Percentiles rank a stretch among this genome's conserved stretches.
Evolutionary conservation across 305 asterid genomes (phyloP).

Genomic region (Ilex paraguariensis): DNA sequence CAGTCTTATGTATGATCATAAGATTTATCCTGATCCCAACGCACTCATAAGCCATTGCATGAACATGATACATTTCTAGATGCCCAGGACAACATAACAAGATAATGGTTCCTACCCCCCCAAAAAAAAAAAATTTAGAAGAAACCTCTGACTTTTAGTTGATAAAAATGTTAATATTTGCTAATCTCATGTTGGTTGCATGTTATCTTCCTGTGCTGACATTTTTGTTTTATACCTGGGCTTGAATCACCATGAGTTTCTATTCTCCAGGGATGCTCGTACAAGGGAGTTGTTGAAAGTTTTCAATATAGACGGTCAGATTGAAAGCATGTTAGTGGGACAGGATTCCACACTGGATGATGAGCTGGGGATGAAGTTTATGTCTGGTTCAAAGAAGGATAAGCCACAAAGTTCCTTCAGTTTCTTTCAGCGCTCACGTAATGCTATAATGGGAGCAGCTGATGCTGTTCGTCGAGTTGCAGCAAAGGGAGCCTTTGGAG

Average conservation of each 20-base stretch:
- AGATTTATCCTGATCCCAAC: too few species aligned
- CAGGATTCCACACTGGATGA: conserved; percentile 65
- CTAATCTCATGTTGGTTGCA: too few species aligned
- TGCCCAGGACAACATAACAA: too few species aligned
- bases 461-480: conserved; percentile 98
- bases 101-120: too few species aligned
- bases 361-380: conserved; percentile 52
- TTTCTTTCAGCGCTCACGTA: conserved; percentile 96
- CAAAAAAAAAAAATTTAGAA: too few species aligned
- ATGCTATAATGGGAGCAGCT: conserved; percentile 95
- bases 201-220: too few species aligned
- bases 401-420: conserved; percentile 57
- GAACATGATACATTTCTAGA: too few species aligned
- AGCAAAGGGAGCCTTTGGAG: conserved; percentile 74
- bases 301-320: conserved; percentile 79
- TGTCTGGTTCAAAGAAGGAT: conserved; percentile 52
- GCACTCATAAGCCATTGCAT: too few species aligned
- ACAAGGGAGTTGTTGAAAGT: conserved; percentile 76
- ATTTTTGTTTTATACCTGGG: not conserved
- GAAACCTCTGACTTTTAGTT: too few species aligned
- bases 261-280: conserved; percentile 75
- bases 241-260: conserved; percentile 12
- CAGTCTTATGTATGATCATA: too few species aligned
- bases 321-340: conserved; percentile 51
- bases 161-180: too few species aligned